A percentile compares a stretch with the other conserved stretches of the same genome.
Conservation (phyloP, 1,139 yeast genomes). For the Saccharomycopsis hybrid region DNA sequence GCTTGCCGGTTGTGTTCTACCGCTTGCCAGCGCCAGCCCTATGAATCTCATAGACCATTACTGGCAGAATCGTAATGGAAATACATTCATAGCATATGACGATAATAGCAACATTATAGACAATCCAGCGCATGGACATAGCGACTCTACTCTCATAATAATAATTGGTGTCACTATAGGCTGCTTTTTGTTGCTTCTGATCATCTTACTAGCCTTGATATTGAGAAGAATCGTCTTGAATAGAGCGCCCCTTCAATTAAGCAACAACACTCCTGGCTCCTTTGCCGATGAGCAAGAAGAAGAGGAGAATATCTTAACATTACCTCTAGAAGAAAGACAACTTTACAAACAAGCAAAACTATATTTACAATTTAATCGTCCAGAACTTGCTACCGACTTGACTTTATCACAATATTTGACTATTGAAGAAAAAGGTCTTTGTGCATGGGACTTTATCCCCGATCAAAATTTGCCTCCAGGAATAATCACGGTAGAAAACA, state of each 20-base stretch:
- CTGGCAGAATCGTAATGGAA: too few relatives aligned
- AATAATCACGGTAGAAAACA: conserved; percentile 45
- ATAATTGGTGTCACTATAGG: conserved; percentile 1
- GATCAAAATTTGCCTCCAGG: conserved; percentile 39
- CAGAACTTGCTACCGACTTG: conserved; percentile 35
- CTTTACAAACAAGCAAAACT: conserved; percentile 56
- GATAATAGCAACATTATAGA: too few relatives aligned
- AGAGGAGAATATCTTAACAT: conserved; percentile 56
- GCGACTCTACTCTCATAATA: neutral
- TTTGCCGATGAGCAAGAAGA: conserved; percentile 61
- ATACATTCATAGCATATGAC: too few relatives aligned
- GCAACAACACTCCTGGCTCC: conserved; percentile 37
- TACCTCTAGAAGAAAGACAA: conserved; percentile 72
- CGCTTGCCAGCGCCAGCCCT: too few relatives aligned
- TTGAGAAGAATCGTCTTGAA: neutral
- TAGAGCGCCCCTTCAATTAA: conserved; percentile 12
- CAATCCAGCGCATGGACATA: neutral
- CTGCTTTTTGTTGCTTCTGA: neutral
- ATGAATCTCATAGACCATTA: too few relatives aligned
- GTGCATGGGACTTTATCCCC: conserved; percentile 88
- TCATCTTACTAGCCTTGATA: conserved; percentile 1
- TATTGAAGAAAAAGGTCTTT: conserved; percentile 87
- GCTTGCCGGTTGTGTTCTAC: too few relatives aligned
- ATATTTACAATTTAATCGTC: conserved; percentile 47
- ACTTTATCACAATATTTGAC: conserved; percentile 16